Percentiles rank a stretch among this genome's conserved stretches.
Evolutionary conservation across 2,329 filamentous ascomycete genomes (phyloP).

Genomic region (Fusarium chuoi): DNA sequence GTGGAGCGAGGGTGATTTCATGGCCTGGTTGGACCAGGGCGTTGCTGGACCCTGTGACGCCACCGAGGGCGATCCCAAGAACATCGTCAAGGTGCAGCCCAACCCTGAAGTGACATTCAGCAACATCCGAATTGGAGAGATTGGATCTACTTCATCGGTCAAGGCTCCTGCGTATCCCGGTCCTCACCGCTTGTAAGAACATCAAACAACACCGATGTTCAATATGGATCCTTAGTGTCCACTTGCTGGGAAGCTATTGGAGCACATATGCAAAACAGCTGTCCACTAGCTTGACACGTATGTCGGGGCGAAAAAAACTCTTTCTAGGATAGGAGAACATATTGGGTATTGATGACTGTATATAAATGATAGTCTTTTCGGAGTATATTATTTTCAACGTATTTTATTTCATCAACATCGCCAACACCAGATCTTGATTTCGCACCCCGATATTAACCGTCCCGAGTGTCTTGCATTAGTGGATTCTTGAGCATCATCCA

Average conservation of each 20-base stretch:
- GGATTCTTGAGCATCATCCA: neutral
- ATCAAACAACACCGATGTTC: neutral
- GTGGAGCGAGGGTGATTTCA: constrained; percentile 62
- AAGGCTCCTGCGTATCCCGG: constrained; percentile 10
- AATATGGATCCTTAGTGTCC: constrained; percentile 4
- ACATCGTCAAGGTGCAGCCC: constrained; percentile 58
- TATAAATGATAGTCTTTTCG: neutral
- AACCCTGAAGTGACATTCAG: constrained; percentile 63
- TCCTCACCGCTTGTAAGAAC: constrained; percentile 2
- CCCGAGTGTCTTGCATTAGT: constrained; percentile 7
- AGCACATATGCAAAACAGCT: constrained; percentile 26
- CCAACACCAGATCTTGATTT: neutral
- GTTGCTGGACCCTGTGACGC: constrained; percentile 62
- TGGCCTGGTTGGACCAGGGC: constrained; percentile 64
- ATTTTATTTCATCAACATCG: neutral
- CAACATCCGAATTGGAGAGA: constrained; percentile 70
- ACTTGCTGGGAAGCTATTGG: constrained; percentile 10
- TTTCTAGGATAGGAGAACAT: neutral
- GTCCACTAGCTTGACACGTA: constrained; percentile 25
- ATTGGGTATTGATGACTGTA: neutral
- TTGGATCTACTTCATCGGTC: constrained; percentile 57
- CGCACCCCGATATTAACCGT: neutral
- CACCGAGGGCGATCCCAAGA: constrained; percentile 62
- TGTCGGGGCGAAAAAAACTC: constrained; percentile 13
- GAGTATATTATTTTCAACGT: neutral